Evolutionary conservation across 352 stramenopile genomes (phyloP).

Genomic region (Pseudoperonospora humuli): DNA sequence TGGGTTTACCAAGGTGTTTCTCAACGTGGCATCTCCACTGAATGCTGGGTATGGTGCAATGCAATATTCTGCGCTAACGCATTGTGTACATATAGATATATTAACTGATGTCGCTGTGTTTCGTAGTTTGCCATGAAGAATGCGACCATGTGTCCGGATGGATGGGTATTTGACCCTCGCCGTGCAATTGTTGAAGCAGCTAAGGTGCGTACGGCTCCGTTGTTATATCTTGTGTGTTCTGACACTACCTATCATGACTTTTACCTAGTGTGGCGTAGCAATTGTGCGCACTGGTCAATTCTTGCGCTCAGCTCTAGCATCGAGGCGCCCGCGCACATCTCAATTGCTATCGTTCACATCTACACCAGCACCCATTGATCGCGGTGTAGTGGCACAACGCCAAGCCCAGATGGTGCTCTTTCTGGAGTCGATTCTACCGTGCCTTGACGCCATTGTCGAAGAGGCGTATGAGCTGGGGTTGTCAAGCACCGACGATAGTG

Average conservation of each 20-base stretch:
- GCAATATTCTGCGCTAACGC: background rate
- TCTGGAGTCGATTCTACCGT: conserved; percentile 70
- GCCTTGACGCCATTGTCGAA: conserved; percentile 67
- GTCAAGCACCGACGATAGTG: conserved; percentile 54
- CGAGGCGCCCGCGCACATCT: conserved; percentile 23
- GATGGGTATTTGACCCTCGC: conserved; percentile 63
- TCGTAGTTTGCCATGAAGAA: conserved; percentile 78
- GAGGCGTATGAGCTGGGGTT: conserved; percentile 61
- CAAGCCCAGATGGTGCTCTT: conserved; percentile 79
- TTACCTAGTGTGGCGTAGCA: conserved; percentile 39
- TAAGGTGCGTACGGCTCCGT: conserved; percentile 26
- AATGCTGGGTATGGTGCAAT: conserved; percentile 54
- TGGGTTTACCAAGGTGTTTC: conserved; percentile 83
- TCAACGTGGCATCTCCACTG: conserved; percentile 65
- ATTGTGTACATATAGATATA: background rate
- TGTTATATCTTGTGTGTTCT: background rate
- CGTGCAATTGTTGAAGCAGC: conserved; percentile 70
- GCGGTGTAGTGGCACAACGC: conserved; percentile 45
- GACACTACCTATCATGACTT: background rate
- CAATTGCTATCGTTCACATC: conserved; percentile 48
- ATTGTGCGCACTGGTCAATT: conserved; percentile 73
- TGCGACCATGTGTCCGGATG: conserved; percentile 47
- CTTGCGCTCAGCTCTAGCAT: conserved; percentile 37
- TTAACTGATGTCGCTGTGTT: conserved; percentile 4
- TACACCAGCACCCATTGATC: conserved; percentile 33